Conservation (phyloP, 1,139 yeast genomes). For the Blastobotrys proliferans region DNA sequence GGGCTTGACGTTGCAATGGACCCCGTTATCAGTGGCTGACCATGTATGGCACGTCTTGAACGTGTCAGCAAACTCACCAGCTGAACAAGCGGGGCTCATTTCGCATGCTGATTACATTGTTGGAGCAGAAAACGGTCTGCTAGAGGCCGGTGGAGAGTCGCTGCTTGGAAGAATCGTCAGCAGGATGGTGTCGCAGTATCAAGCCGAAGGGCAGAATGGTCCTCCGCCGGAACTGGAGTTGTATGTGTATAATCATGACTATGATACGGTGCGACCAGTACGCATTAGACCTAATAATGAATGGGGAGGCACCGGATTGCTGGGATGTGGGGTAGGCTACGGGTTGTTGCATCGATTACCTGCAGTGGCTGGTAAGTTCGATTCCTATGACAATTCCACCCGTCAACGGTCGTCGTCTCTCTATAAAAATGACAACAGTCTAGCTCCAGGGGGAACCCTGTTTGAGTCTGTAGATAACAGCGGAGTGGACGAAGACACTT, state of each 20-base stretch:
- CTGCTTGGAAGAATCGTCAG: slow-evolving; percentile 63
- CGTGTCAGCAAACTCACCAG: slow-evolving; percentile 77
- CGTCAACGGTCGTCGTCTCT: slow-evolving; percentile 14
- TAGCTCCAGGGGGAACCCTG: slow-evolving; percentile 35
- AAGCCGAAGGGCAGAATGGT: slow-evolving; percentile 19
- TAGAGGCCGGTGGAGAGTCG: slow-evolving; percentile 84
- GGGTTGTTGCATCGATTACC: slow-evolving; percentile 86
- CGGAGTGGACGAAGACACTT: slow-evolving; percentile 18
- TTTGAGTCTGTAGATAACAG: slow-evolving; percentile 27
- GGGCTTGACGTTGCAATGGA: slow-evolving; percentile 72
- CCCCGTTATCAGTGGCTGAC: slow-evolving; percentile 70
- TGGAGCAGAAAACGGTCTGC: slow-evolving; percentile 80
- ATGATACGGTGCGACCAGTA: slow-evolving; percentile 81
- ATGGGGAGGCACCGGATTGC: slow-evolving; percentile 69
- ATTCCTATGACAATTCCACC: slow-evolving; percentile 6
- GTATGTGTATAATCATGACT: slow-evolving; percentile 85
- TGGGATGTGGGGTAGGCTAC: slow-evolving; percentile 95
- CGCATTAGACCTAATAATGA: slow-evolving; percentile 59
- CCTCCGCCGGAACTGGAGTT: slow-evolving; percentile 42
- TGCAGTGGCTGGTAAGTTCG: slow-evolving; percentile 51
- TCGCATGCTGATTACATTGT: slow-evolving; percentile 87
- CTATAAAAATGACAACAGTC: slow-evolving; percentile 1
- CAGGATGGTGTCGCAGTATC: slow-evolving; percentile 23
- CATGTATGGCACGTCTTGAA: slow-evolving; percentile 84
- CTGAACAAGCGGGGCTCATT: slow-evolving; percentile 74